phyloP scores from a whole-genome alignment of 1,284 basidiomycete species.

The Irpex rosettiformis region DNA sequence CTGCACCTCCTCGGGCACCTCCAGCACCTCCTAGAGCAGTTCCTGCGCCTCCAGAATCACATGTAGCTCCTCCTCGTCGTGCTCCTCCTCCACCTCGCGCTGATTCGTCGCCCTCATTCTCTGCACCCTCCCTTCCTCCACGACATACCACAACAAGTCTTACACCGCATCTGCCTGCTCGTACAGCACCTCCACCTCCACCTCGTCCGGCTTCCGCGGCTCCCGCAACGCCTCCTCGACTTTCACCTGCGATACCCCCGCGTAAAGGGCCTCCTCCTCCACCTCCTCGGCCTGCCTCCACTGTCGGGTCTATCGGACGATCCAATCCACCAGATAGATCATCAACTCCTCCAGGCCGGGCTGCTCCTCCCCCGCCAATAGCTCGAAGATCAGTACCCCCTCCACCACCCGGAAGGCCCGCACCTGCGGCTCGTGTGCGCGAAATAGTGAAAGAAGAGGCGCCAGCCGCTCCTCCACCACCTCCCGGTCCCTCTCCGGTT shows the following conservation, averaged over 20 bases:
- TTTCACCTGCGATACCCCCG: slow-evolving; percentile 36
- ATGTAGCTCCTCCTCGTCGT: slow-evolving; percentile 29
- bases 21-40: slow-evolving; percentile 27
- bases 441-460: slow-evolving; percentile 23
- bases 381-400: slow-evolving; percentile 28
- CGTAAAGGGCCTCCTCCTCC: slow-evolving; percentile 35
- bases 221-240: slow-evolving; percentile 37
- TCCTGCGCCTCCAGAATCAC: slow-evolving; percentile 31
- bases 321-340: slow-evolving; percentile 26
- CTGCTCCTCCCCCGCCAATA: slow-evolving; percentile 30
- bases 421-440: slow-evolving; percentile 26
- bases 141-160: slow-evolving; percentile 23
- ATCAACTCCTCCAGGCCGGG: slow-evolving; percentile 26
- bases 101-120: slow-evolving; percentile 19
- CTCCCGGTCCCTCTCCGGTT: slow-evolving; percentile 36
- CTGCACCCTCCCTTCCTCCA: slow-evolving; percentile 25
- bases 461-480: slow-evolving; percentile 22
- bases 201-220: slow-evolving; percentile 26
- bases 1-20: slow-evolving; percentile 26
- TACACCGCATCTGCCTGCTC: slow-evolving; percentile 25
- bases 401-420: slow-evolving; percentile 24
- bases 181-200: slow-evolving; percentile 24
- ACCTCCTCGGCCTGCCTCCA: slow-evolving; percentile 24
- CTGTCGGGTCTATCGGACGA: slow-evolving; percentile 14
- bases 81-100: slow-evolving; percentile 30